These are phyloP conservation scores for Rhizopus delemar DNA, from an alignment of 371 early-diverging fungal genomes.

Conservation along the genomic window DNA sequence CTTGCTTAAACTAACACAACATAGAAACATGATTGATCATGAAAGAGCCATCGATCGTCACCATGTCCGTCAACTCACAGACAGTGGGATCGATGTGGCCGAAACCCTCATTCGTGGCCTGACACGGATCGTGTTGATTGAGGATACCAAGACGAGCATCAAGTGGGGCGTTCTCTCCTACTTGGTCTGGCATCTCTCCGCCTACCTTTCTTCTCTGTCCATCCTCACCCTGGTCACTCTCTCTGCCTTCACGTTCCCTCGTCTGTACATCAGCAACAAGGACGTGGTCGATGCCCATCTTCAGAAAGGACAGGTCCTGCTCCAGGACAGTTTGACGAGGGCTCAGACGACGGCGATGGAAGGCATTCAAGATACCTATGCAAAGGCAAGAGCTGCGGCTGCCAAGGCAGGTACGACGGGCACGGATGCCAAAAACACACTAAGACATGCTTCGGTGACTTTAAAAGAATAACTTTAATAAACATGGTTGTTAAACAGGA, in stretches of 20 bases:
- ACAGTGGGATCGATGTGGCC: slow-evolving; percentile 30
- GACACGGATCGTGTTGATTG: slow-evolving; percentile 46
- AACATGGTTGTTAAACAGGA: slow-evolving; percentile 6
- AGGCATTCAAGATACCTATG: slow-evolving; percentile 24
- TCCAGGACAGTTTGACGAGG: slow-evolving; percentile 18
- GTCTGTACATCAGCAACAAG: slow-evolving; percentile 43
- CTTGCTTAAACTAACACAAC: neutral
- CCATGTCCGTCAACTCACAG: slow-evolving; percentile 32
- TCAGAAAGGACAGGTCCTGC: slow-evolving; percentile 35
- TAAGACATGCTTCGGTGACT: slow-evolving; percentile 22
- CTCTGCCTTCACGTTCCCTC: slow-evolving; percentile 43
- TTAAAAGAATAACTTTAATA: slow-evolving; percentile 12
- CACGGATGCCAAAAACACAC: slow-evolving; percentile 36
- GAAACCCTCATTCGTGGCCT: slow-evolving; percentile 39
- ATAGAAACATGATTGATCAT: slow-evolving; percentile 33
- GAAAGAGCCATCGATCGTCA: slow-evolving; percentile 27
- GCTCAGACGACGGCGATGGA: slow-evolving; percentile 28
- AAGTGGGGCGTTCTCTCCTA: slow-evolving; percentile 44
- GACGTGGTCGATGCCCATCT: slow-evolving; percentile 44
- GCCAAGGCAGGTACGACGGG: slow-evolving; percentile 35
- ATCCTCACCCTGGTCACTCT: slow-evolving; percentile 28
- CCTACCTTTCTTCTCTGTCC: slow-evolving; percentile 36
- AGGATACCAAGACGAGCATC: slow-evolving; percentile 39
- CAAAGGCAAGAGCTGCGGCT: slow-evolving; percentile 24
- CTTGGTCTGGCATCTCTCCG: slow-evolving; percentile 41